Evolutionary conservation across 1,284 basidiomycete species (phyloP).

Genomic region (Vanrija humicola): DNA sequence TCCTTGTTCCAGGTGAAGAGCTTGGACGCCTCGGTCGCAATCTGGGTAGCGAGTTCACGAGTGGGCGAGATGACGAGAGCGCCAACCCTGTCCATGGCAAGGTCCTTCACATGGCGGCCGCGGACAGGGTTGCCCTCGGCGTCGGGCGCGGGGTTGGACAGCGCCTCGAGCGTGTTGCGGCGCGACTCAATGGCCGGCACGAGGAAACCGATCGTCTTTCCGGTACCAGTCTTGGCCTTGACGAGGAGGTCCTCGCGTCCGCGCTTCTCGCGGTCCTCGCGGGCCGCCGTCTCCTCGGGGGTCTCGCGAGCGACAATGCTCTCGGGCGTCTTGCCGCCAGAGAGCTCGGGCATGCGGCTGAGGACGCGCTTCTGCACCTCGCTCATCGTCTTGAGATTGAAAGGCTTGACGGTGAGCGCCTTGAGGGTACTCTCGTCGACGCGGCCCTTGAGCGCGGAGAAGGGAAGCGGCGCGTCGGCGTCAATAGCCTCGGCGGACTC

Average conservation of each 20-base stretch:
- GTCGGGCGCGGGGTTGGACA: slow-evolving; percentile 21
- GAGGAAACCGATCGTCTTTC: slow-evolving; percentile 85
- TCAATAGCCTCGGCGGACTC: neutral
- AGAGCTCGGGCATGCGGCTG: slow-evolving; percentile 53
- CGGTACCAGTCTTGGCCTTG: slow-evolving; percentile 83
- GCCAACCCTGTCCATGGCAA: slow-evolving; percentile 59
- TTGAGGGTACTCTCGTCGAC: slow-evolving; percentile 56
- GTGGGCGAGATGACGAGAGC: slow-evolving; percentile 88
- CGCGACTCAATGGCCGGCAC: slow-evolving; percentile 81
- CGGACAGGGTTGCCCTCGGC: slow-evolving; percentile 11
- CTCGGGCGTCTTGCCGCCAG: slow-evolving; percentile 25
- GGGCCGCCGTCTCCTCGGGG: slow-evolving; percentile 8
- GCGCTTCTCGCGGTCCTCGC: slow-evolving; percentile 17
- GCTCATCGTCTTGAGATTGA: slow-evolving; percentile 72
- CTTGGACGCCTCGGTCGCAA: slow-evolving; percentile 76
- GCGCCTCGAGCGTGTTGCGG: slow-evolving; percentile 43
- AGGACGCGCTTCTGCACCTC: slow-evolving; percentile 80
- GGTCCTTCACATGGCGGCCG: slow-evolving; percentile 38
- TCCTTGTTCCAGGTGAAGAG: slow-evolving; percentile 63
- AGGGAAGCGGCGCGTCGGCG: slow-evolving; percentile 35
- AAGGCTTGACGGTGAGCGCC: slow-evolving; percentile 65
- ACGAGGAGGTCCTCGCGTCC: slow-evolving; percentile 40
- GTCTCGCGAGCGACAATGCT: slow-evolving; percentile 6
- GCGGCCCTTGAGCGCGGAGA: slow-evolving; percentile 51
- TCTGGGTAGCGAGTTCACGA: slow-evolving; percentile 89